phyloP scores from a whole-genome alignment of 805 yeast species.

The Hanseniaspora thailandica region DNA sequence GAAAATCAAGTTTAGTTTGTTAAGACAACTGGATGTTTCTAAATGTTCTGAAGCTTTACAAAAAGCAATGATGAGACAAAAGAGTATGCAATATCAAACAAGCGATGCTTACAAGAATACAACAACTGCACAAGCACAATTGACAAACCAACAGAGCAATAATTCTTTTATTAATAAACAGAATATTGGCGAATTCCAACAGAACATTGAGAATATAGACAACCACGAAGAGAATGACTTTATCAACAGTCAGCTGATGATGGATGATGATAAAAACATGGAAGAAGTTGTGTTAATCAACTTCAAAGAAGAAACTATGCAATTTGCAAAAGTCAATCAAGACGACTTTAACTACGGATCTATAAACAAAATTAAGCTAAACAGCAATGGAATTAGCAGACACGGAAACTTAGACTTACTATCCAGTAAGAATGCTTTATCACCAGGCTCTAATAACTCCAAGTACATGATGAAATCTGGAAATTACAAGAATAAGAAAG shows the following conservation, averaged over 20 bases:
- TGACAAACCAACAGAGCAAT: not conserved
- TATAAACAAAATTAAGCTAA: not conserved
- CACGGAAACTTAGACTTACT: not conserved
- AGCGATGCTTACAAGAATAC: not conserved
- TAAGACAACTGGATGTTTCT: not conserved
- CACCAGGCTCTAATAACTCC: not conserved
- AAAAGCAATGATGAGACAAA: conserved; percentile 1
- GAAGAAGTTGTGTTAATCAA: conserved; percentile 13
- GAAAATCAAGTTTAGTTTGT: not conserved
- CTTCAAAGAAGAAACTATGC: conserved; percentile 12
- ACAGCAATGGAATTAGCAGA: not conserved
- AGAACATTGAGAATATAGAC: not conserved
- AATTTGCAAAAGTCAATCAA: not conserved
- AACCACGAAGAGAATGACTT: not conserved
- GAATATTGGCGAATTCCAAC: not conserved
- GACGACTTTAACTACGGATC: conserved; percentile 8
- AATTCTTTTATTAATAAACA: not conserved
- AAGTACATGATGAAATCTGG: not conserved
- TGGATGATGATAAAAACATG: not conserved
- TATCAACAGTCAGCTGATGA: not conserved
- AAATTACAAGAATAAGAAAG: not conserved
- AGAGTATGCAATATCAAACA: conserved; percentile 7
- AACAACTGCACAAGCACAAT: not conserved
- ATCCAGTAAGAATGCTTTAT: not conserved
- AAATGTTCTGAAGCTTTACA: conserved; percentile 9